Percentiles rank a stretch among this genome's conserved stretches.
These are phyloP conservation scores for Neoarthrinium moseri DNA, from an alignment of 2,329 filamentous ascomycete genomes.

Conservation along the genomic window DNA sequence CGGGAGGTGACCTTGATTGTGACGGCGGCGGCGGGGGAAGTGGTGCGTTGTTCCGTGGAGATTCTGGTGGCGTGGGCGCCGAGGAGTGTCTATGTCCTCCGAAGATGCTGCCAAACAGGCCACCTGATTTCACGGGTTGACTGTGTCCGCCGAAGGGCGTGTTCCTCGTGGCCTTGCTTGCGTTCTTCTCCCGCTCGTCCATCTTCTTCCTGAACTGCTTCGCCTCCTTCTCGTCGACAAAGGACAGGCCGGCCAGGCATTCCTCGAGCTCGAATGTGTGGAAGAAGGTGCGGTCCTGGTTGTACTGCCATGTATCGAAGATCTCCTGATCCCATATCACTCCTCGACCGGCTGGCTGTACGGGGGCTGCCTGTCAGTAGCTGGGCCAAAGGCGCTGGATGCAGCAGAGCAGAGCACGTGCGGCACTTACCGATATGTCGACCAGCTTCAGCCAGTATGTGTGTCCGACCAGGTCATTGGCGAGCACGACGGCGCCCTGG, in stretches of 20 bases:
- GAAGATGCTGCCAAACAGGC: constrained; percentile 61
- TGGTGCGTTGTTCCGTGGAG: constrained; percentile 39
- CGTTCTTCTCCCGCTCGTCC: constrained; percentile 93
- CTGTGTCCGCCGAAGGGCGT: constrained; percentile 68
- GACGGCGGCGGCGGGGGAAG: constrained; percentile 30
- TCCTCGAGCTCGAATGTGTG: constrained; percentile 96
- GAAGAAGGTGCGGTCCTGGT: constrained; percentile 96
- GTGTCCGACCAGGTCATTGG: constrained; percentile 91
- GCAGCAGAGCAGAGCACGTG: not conserved
- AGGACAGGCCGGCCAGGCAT: constrained; percentile 85
- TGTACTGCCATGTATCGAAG: constrained; percentile 92
- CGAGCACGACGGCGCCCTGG: constrained; percentile 86
- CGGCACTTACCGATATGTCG: constrained; percentile 77
- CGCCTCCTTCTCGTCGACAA: constrained; percentile 95
- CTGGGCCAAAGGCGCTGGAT: too few species aligned
- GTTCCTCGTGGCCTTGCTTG: constrained; percentile 78
- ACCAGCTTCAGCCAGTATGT: constrained; percentile 98
- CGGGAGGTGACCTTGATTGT: constrained; percentile 36
- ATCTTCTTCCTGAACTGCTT: constrained; percentile 98
- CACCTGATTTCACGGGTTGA: constrained; percentile 41
- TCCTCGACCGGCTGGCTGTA: constrained; percentile 71
- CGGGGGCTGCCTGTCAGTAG: constrained; percentile 1
- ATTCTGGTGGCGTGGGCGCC: constrained; percentile 56
- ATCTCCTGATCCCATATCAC: constrained; percentile 98
- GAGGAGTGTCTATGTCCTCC: constrained; percentile 60